Evolutionary conservation across 179 eudicot genomes (phyloP), one percentile per base, ranked within the genome.

Genomic region (Heliamphora pulchella): DNA sequence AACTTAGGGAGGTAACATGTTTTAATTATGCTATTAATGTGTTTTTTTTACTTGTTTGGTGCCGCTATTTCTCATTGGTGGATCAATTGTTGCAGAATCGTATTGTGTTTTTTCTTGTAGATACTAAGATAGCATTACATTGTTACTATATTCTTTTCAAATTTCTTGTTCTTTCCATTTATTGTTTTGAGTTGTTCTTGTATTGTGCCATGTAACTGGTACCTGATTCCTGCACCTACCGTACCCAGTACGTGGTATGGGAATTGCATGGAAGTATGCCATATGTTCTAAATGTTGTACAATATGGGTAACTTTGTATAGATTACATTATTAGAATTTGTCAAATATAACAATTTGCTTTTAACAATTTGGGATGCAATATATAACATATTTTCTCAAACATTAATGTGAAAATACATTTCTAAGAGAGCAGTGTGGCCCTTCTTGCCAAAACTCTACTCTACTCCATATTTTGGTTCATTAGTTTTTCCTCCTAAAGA

Each of bases 1-100:
- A 94, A 76, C 88, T 96, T 71, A 90, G 93, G 79, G 95, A 94
- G 97, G 98, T 94, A 89, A 82, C 74, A 15, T 17, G 0, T 47
- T 57, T 66, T 39, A 17, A 47, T 39, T 15, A 8, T 65, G 58
- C 18, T 22, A 22, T 18, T 46, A 4, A 51, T 50, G 6, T 22
- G 17, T 6, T 2, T 14, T 20, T 14, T 22, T 64, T 51, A 39
- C 39, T 51, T 14, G 47, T 31, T 41, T 39, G 17, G 50, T 54
- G 62, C 10, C 14, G 31, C 54, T 74, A 8, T 13, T 9, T 73
- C 10, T 57, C 62, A 22, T 51, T 73, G 13, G 9, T 14, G 54
- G 22, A 71, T n/a, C 13, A 3, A 9, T 3, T 6, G 10, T 17
- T 5, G 41, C 51, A 47, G 48, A 51, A 14, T 46, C 1, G 18